Percentiles rank a stretch among this genome's conserved stretches.
These are phyloP conservation scores for Leucogyrophana mollusca DNA, from an alignment of 768 basidiomycete species.

Conservation along the genomic window DNA sequence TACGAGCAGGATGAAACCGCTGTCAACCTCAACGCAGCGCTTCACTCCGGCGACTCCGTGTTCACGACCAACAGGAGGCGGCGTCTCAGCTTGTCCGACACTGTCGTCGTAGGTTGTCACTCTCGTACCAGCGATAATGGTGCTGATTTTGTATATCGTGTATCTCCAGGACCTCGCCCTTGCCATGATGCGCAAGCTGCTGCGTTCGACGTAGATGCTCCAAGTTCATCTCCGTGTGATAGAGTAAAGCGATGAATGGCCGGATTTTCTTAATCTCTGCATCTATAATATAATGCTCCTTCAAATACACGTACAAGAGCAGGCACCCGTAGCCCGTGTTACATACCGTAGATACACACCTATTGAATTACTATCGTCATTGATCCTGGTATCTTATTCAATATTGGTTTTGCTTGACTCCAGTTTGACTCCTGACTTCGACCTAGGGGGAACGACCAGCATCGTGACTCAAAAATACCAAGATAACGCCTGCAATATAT, in stretches of 20 bases:
- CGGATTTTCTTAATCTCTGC: not conserved
- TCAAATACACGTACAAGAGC: not conserved
- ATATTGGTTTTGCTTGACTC: no score
- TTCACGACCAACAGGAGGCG: not conserved
- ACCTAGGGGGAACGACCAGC: no score
- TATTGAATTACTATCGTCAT: no score
- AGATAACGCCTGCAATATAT: no score
- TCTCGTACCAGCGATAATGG: no score
- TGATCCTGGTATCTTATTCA: no score
- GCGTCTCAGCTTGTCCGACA: slow-evolving; percentile 7
- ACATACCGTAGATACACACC: no score
- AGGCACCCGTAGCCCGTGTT: no score
- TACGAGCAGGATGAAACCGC: slow-evolving; percentile 7
- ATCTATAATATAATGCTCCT: not conserved
- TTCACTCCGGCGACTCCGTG: not conserved
- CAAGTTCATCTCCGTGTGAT: no score
- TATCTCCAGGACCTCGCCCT: slow-evolving; percentile 4
- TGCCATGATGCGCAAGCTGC: slow-evolving; percentile 4
- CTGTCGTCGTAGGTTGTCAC: slow-evolving; percentile 6
- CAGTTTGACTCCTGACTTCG: no score
- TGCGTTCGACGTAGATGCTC: not conserved
- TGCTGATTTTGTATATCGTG: not conserved
- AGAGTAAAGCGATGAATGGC: no score
- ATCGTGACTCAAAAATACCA: no score
- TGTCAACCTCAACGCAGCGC: slow-evolving; percentile 2